Conservation (phyloP, 73 alveolate species). For the Paramecium pentaurelia region DNA sequence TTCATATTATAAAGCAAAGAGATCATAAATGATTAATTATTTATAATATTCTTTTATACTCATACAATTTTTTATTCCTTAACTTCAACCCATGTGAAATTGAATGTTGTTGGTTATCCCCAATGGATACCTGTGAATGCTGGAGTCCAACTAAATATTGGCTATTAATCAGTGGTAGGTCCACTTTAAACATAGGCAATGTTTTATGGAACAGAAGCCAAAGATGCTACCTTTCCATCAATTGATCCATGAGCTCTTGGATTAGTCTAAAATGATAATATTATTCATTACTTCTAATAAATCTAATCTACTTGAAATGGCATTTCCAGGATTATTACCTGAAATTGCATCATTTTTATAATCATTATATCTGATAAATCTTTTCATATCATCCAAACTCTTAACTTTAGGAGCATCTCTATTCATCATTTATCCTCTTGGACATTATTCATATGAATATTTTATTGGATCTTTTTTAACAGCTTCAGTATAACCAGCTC, state of each 20-base stretch:
- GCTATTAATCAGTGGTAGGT: conserved; percentile 64
- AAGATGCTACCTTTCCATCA: conserved; percentile 67
- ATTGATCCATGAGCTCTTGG: conserved; percentile 67
- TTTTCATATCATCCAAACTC: conserved; percentile 65
- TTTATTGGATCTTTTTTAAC: conserved; percentile 55
- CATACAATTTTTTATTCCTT: not conserved
- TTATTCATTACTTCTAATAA: conserved; percentile 26
- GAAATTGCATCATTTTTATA: conserved; percentile 65
- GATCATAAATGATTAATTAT: not conserved
- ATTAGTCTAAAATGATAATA: not conserved
- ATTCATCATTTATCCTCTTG: conserved; percentile 71
- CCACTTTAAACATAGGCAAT: conserved; percentile 66
- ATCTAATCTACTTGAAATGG: conserved; percentile 71
- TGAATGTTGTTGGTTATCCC: conserved; percentile 68
- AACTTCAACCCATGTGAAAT: conserved; percentile 58
- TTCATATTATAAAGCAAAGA: too few species aligned
- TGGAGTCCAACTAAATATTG: conserved; percentile 55
- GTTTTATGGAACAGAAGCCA: conserved; percentile 55
- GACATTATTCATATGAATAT: conserved; percentile 65
- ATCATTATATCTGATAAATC: conserved; percentile 73
- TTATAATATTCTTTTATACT: not conserved
- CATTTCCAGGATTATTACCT: conserved; percentile 53
- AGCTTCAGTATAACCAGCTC: conserved; percentile 58
- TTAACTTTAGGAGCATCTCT: conserved; percentile 64
- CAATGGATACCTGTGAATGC: conserved; percentile 56